Evolutionary conservation across 192 early-diverging fungal species (phyloP), one percentile per base, ranked within the genome.

Genomic region (Entrophospora sp.): DNA sequence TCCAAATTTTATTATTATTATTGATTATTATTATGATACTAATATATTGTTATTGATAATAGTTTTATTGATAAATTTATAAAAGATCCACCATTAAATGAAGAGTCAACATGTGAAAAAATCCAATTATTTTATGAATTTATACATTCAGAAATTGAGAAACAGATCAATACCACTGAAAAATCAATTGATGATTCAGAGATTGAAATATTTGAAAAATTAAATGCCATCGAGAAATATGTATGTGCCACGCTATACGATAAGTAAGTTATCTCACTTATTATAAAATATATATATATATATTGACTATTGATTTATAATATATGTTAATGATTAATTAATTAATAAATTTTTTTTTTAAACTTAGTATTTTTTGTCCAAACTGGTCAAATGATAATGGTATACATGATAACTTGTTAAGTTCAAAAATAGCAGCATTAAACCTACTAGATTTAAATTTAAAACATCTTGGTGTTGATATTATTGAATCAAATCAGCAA

Each of bases 401-500:
- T 48, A n/a, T n/a, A n/a, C 75, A 72, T 13, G 86, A 88, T 68
- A 80, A 85, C 48, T 73, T 70, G 32, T 70, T 86, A 30, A 77
- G 74, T 24, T 83, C 83, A 53, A 76, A 81, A 14, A 81, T 86
- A 34, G 83, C 81, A 8, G 83, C 86, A 27, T 70, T 88, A 5
- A 85, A 85, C 40, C 16, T 84, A 28, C 73, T 83, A 0, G 83
- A 79, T 22, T 58, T 88, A 30, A 58, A 66, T 16, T 66, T 84
- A 4, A 70, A 69, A 3, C 77, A 88, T 67, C 58, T 88, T 48
- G 84, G 85, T 4, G 69, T 88, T 12, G 42, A 53, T 0, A 55
- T 76, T 3, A 45, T 52, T 1, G 28, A 66, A 28, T 36, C 28
- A 7, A 22, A 56, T 8, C 70, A 78, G 0, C 64, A 36, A 5